Base-by-base conservation (phyloP, 208 protist genomes). In the Angomonas desouzai region DNA sequence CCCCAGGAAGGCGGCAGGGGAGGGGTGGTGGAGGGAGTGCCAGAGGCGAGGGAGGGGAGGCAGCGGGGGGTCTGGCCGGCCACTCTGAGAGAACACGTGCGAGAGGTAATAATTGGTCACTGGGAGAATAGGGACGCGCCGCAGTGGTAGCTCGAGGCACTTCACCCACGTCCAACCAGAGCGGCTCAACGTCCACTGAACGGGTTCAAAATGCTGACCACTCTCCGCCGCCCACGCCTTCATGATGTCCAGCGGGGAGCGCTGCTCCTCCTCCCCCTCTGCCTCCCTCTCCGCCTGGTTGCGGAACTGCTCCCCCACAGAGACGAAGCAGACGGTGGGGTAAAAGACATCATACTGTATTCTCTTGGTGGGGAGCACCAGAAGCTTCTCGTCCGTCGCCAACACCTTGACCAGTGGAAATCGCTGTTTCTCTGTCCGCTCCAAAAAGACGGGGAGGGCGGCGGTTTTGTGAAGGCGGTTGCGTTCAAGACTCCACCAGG, bases 361-460 rank as follows among this genome's bases (percentile, higher is more conserved):
- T 16, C 27, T 18, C 4, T 28, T 28, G 9, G 13, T 68, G 3
- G 80, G 73, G 33, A 80, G 43, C 16, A 80, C 64, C n/a, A 81
- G 76, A 36, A 72, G 55, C 18, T 33, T 45, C 1, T 7, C 33
- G 3, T 36, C 28, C 18, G 3, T 30, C 10, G 13, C 10, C 7
- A 53, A 40, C 32, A 85, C 47, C 48, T 64, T 28, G 11, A 86
- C 76, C 1, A 86, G 62, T 0, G 79, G 79, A 30, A 33, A 86
- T 10, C 64, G 23, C 1, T 30, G 22, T 20, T 34, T 58, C 62
- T 79, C 76, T 0, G 60, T 66, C 40, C 23, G 25, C 4, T 33
- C 22, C 6, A 81, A 33, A 68, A 73, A 72, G 6, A 18, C 18
- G 3, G 75, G 79, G 10, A 85, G 59, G 6, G 60, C 22, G 1